These are phyloP conservation scores for Mycena rosella DNA, from an alignment of 768 basidiomycete genomes.

Conservation along the genomic window DNA sequence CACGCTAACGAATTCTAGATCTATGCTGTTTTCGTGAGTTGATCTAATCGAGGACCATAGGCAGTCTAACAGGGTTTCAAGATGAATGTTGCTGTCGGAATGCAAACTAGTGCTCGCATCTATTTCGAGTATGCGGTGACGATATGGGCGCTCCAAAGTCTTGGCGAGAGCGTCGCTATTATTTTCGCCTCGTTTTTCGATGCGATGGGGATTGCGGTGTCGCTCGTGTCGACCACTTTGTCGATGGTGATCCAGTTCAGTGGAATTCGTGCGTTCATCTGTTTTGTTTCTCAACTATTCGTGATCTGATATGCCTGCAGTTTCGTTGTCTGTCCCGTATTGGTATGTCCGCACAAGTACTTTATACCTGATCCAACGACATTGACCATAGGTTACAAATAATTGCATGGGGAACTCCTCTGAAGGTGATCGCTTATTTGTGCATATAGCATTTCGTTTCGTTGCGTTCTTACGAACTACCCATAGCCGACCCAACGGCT, in stretches of 20 bases:
- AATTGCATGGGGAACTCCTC: constrained; percentile 37
- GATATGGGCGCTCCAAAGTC: constrained; percentile 28
- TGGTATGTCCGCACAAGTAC: constrained; percentile 11
- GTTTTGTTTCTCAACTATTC: not conserved
- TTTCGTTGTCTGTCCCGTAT: constrained; percentile 31
- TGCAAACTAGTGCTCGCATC: constrained; percentile 35
- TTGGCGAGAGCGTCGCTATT: constrained; percentile 34
- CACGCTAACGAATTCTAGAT: constrained; percentile 17
- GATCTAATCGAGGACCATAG: not conserved
- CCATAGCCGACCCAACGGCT: constrained; percentile 26
- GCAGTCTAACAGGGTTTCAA: constrained; percentile 3
- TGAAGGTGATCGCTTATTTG: constrained; percentile 18
- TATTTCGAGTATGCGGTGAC: constrained; percentile 35
- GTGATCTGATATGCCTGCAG: not conserved
- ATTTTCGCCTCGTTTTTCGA: constrained; percentile 37
- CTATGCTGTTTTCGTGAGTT: constrained; percentile 33
- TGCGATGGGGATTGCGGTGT: constrained; percentile 33
- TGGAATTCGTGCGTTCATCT: constrained; percentile 31
- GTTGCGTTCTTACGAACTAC: not conserved
- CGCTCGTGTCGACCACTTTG: constrained; percentile 33
- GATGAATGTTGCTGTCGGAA: constrained; percentile 38
- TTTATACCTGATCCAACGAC: not conserved
- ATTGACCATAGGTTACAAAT: constrained; percentile 23
- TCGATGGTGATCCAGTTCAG: constrained; percentile 32
- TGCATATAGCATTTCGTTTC: too few species aligned